Conservation (phyloP, 768 basidiomycete genomes). For the Pisolithus sp. region DNA sequence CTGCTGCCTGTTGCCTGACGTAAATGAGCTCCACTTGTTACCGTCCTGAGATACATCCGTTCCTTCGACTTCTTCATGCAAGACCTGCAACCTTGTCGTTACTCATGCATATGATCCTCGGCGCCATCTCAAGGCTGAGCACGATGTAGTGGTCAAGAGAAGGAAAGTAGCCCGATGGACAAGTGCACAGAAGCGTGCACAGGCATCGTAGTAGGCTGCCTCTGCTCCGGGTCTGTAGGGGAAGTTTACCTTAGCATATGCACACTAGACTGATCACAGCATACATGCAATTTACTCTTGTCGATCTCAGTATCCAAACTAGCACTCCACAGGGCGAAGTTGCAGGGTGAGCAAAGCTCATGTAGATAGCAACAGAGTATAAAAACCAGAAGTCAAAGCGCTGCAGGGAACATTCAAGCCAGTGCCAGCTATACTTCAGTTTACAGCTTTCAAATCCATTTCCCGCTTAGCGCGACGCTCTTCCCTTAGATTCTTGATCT, state of each 20-base stretch:
- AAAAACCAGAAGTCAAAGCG: too few relatives aligned
- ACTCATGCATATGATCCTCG: slow-evolving; percentile 81
- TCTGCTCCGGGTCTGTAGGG: too few relatives aligned
- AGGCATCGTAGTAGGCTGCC: neutral
- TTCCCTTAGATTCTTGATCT: slow-evolving; percentile 40
- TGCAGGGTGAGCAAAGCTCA: too few relatives aligned
- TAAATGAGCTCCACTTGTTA: slow-evolving; percentile 27
- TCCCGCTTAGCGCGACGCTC: slow-evolving; percentile 33
- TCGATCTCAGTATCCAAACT: too few relatives aligned
- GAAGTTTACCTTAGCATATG: too few relatives aligned
- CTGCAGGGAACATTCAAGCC: too few relatives aligned
- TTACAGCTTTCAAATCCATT: neutral
- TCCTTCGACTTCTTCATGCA: slow-evolving; percentile 9
- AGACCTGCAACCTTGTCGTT: slow-evolving; percentile 62
- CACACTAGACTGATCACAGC: too few relatives aligned
- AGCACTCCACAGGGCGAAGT: too few relatives aligned
- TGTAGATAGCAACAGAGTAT: too few relatives aligned
- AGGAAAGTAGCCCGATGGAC: slow-evolving; percentile 59
- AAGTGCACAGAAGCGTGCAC: slow-evolving; percentile 9
- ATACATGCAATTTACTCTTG: too few relatives aligned
- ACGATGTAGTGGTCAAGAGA: slow-evolving; percentile 59
- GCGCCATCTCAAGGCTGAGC: slow-evolving; percentile 70
- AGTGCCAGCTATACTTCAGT: too few relatives aligned
- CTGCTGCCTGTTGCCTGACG: slow-evolving; percentile 56
- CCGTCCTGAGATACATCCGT: neutral